These are phyloP conservation scores for Phialemonium atrogriseum DNA, from an alignment of 2,329 filamentous ascomycete species.

Conservation along the genomic window DNA sequence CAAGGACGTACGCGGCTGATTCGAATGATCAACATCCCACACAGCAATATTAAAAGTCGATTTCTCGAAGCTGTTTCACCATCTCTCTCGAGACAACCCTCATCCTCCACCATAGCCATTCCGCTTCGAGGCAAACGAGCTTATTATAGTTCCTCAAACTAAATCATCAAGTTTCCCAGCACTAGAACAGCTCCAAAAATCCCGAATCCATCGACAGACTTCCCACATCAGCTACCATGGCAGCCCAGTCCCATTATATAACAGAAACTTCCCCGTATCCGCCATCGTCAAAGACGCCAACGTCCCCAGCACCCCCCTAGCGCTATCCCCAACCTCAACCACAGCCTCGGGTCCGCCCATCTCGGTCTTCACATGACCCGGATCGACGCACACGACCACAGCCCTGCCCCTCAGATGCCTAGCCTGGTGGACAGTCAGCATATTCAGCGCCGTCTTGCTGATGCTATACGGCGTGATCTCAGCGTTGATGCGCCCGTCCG, in stretches of 20 bases:
- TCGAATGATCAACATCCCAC: too few relatives aligned
- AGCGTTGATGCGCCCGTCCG: not conserved
- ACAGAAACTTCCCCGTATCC: conserved; percentile 1
- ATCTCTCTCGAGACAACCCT: too few relatives aligned
- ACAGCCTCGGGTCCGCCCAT: not conserved
- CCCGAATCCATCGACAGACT: too few relatives aligned
- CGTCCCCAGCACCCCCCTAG: not conserved
- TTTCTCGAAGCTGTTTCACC: too few relatives aligned
- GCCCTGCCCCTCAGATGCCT: not conserved
- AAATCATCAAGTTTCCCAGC: too few relatives aligned
- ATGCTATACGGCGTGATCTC: conserved; percentile 2
- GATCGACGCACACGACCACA: conserved; percentile 1
- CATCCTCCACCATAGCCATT: too few relatives aligned
- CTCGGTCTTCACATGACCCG: not conserved
- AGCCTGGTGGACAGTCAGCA: conserved; percentile 2
- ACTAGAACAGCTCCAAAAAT: too few relatives aligned
- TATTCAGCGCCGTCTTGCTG: conserved; percentile 1
- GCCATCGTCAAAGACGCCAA: not conserved
- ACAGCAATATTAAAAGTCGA: too few relatives aligned
- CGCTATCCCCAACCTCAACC: conserved; percentile 1
- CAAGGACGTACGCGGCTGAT: too few relatives aligned
- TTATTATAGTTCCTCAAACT: too few relatives aligned
- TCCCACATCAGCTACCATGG: not conserved
- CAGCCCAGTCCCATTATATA: not conserved
- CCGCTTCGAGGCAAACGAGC: too few relatives aligned